Conservation (phyloP, 2,329 filamentous ascomycete genomes). For the Thielaviopsis populi region DNA sequence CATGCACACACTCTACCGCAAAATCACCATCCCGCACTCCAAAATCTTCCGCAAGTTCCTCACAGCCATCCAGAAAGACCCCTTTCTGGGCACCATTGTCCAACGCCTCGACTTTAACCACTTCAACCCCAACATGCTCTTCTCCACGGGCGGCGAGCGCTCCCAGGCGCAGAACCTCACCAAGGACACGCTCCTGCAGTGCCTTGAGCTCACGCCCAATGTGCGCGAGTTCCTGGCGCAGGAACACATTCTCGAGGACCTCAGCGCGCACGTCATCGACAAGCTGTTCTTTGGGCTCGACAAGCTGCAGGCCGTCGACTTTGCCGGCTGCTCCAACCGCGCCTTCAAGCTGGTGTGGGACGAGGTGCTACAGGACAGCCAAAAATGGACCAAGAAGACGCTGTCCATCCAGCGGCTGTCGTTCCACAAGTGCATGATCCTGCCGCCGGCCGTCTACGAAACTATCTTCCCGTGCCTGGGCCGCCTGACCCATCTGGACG, state of each 20-base stretch:
- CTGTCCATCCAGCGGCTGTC: constrained; percentile 49
- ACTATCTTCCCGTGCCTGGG: constrained; percentile 54
- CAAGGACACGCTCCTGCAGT: constrained; percentile 54
- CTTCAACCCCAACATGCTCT: constrained; percentile 66
- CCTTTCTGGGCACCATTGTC: constrained; percentile 57
- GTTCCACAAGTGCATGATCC: constrained; percentile 62
- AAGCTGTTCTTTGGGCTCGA: constrained; percentile 57
- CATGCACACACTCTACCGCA: constrained; percentile 58
- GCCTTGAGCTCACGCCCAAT: constrained; percentile 55
- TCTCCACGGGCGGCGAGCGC: constrained; percentile 60
- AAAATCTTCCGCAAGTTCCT: constrained; percentile 72
- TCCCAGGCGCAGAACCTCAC: constrained; percentile 63
- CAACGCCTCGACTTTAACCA: constrained; percentile 72
- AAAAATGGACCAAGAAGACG: constrained; percentile 22
- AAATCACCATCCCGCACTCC: constrained; percentile 72
- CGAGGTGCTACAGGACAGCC: constrained; percentile 34
- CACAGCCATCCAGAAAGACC: constrained; percentile 49
- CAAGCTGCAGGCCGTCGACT: constrained; percentile 52
- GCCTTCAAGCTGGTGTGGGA: constrained; percentile 52
- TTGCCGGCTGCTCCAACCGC: constrained; percentile 58
- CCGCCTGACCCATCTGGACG: constrained; percentile 59
- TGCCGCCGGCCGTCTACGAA: constrained; percentile 53
- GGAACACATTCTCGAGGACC: constrained; percentile 66
- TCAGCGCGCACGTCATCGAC: constrained; percentile 50
- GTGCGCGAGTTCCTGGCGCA: constrained; percentile 66